Percentiles rank a stretch among this genome's conserved stretches.
Conservation (phyloP, 345 rosid genomes). For the Melastoma malabathricum region DNA sequence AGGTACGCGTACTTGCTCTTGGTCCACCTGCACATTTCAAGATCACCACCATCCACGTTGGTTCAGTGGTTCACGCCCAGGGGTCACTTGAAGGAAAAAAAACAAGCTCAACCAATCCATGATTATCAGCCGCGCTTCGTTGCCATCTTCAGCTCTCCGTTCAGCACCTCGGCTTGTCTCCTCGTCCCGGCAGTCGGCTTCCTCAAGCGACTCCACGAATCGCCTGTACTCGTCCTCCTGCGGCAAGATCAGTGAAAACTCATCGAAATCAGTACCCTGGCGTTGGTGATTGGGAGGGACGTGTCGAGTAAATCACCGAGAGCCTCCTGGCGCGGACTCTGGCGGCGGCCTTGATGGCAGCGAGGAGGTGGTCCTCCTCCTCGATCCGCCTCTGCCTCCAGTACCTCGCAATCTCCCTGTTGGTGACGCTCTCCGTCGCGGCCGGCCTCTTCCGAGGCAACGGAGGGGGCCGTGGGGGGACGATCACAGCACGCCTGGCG, state of each 20-base stretch:
- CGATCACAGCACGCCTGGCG: conserved; percentile 12
- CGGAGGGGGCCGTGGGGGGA: conserved; percentile 38
- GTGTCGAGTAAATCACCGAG: conserved; percentile 36
- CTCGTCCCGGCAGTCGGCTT: conserved; percentile 15
- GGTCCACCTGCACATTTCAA: conserved; percentile 57
- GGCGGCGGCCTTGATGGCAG: conserved; percentile 86
- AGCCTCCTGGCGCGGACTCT: conserved; percentile 63
- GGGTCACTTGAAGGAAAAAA: no score
- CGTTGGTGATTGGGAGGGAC: background rate
- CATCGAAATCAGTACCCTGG: no score
- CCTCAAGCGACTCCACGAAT: conserved; percentile 46
- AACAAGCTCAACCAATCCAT: conserved; percentile 60
- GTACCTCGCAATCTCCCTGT: conserved; percentile 62
- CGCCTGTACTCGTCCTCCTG: conserved; percentile 52
- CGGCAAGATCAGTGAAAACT: background rate
- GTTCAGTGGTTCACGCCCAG: no score
- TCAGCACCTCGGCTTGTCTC: background rate
- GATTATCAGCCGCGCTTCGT: conserved; percentile 31
- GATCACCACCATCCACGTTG: no score
- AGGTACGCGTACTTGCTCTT: conserved; percentile 87
- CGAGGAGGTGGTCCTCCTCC: conserved; percentile 80
- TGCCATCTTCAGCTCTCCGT: background rate
- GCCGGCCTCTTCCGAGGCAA: conserved; percentile 24
- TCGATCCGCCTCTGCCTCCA: conserved; percentile 61
- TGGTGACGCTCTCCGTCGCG: conserved; percentile 41